Evolutionary conservation across 177 flowering plant genomes (phyloP), one percentile per base, ranked within the genome.

Genomic region (Vitis hybrid): DNA sequence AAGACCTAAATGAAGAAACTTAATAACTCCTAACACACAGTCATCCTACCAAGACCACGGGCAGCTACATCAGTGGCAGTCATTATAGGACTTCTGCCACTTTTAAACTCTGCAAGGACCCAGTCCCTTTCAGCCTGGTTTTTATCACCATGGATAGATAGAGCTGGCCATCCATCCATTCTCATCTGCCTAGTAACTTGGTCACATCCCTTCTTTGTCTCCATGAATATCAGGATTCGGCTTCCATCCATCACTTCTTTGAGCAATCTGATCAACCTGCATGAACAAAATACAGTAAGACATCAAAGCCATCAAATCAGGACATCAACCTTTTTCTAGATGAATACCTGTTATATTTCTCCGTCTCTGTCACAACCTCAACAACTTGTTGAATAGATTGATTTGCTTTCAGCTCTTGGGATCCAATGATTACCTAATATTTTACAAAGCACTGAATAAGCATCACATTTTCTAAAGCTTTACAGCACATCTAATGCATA

Each of bases 21-120:
- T 73, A 84, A 76, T 61, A 71, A 73, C 60, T 77, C 92, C 91
- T 82, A 85, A 78, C 73, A 87, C 85, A 77, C 85, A 85, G 55
- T 86, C 71, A 85, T 85, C 98, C 97, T 96, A 96, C 99, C 99
- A 87, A 96, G 99, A 82, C 99, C 99, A 81, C 99, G 92, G 50
- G 99, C 99, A 84, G 99, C 99, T 72, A 96, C 99, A 88, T 96
- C 99, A 80, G 98, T 96, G 80, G 99, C 99, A 78, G 87, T 92
- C 99, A 96, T 91, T 78, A 96, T 88, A 75, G 93, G 94, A 84
- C 85, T 96, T 78, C 95, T 90, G 77, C 99, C 97, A 92, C 88
- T 93, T 81, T 87, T 93, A 80, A 96, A 96, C 74, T 96, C 99
- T 55, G 97, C 84, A 52, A 96, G 79, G 64, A 96, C 99, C 94